Conservation (phyloP, 108 stramenopile species). For the Nitzschia inconspicua region DNA sequence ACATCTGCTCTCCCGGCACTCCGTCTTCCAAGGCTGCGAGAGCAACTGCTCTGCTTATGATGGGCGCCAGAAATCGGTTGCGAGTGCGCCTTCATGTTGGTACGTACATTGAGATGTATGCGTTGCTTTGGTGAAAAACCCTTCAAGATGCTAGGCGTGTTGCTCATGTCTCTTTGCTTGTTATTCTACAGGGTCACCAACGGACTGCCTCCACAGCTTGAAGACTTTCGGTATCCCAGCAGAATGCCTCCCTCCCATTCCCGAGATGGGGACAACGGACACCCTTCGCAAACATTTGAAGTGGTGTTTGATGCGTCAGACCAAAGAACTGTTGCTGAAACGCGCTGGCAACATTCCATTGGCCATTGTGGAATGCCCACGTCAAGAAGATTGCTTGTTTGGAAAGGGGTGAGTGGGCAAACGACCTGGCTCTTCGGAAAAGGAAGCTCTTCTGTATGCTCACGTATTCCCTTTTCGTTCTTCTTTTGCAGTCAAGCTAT, state of each 20-base stretch:
- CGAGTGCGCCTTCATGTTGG: not conserved
- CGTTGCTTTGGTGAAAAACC: no score
- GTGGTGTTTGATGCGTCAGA: not conserved
- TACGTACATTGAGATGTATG: no score
- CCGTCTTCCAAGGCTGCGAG: not conserved
- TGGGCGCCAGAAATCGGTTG: not conserved
- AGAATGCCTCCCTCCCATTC: not conserved
- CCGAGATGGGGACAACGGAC: not conserved
- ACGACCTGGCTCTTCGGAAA: no score
- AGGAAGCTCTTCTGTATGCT: no score
- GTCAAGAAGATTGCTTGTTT: constrained; percentile 10
- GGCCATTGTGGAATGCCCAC: constrained; percentile 3
- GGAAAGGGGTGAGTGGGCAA: constrained; percentile 3
- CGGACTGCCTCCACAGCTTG: not conserved
- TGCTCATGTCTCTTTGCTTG: no score
- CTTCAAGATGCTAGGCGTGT: no score
- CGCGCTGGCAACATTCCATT: not conserved
- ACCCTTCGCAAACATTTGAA: not conserved
- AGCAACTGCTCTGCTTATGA: not conserved
- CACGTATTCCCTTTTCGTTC: no score
- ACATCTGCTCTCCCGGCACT: not conserved
- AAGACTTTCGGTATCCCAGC: constrained; percentile 2
- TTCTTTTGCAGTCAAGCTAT: no score
- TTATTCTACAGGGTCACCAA: no score
- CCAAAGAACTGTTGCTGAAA: not conserved